These are phyloP conservation scores for Pestalotiopsis sp. DNA, from an alignment of 2,329 filamentous ascomycete genomes.

Conservation along the genomic window DNA sequence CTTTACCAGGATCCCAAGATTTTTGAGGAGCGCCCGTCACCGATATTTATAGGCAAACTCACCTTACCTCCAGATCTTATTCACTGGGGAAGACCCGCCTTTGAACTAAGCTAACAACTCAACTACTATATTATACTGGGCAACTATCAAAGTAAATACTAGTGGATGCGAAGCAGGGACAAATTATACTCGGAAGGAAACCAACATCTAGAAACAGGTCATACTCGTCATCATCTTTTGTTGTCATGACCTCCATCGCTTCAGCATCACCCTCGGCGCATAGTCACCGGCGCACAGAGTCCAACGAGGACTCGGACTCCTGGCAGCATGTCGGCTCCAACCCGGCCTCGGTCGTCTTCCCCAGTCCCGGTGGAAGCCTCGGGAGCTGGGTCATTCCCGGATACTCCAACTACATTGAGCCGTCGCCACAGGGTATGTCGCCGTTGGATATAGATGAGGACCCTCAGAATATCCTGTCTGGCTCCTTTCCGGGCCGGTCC, in stretches of 20 bases:
- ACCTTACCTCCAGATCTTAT: too few relatives aligned
- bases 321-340: constrained; percentile 33
- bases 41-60: too few relatives aligned
- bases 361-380: constrained; percentile 53
- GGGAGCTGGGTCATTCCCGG: constrained; percentile 51
- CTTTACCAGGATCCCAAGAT: too few relatives aligned
- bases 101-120: too few relatives aligned
- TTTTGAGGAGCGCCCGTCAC: too few relatives aligned
- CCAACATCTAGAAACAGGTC: background rate
- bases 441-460: constrained; percentile 45
- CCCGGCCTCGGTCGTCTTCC: constrained; percentile 37
- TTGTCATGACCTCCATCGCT: constrained; percentile 32
- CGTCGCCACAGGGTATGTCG: constrained; percentile 40
- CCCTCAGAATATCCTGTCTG: constrained; percentile 34
- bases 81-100: too few relatives aligned
- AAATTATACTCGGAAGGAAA: background rate
- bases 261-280: constrained; percentile 31
- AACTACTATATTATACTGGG: too few relatives aligned
- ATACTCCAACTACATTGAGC: constrained; percentile 32
- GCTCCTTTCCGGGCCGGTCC: constrained; percentile 32
- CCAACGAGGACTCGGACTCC: constrained; percentile 33
- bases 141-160: too few relatives aligned
- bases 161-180: background rate
- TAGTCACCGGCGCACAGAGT: constrained; percentile 28
- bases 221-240: background rate